A percentile compares a stretch with the other conserved stretches of the same genome.
Conservation (phyloP, 805 yeast genomes). For the Ogataea parapolymorpha region DNA sequence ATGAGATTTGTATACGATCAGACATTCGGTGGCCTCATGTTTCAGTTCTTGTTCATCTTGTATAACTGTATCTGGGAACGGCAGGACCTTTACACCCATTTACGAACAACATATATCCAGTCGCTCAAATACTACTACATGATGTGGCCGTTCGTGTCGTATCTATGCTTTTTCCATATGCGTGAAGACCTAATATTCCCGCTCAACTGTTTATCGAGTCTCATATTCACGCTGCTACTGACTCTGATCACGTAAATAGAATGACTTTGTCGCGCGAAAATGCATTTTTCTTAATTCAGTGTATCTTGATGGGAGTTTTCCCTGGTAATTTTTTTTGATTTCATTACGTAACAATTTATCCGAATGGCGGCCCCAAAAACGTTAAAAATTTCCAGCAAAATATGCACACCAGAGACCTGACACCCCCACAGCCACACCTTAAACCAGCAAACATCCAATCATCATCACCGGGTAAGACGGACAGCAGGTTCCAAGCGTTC, state of each 20-base stretch:
- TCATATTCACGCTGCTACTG: constrained; percentile 54
- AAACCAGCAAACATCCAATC: constrained; percentile 5
- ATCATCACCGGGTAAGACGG: constrained; percentile 11
- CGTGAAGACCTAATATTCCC: constrained; percentile 54
- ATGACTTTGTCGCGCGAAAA: no score
- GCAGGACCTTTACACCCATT: constrained; percentile 31
- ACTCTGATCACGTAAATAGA: constrained; percentile 31
- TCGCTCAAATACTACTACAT: constrained; percentile 51
- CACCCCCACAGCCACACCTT: constrained; percentile 9
- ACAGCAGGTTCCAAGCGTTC: background rate
- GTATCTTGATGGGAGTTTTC: no score
- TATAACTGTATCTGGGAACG: constrained; percentile 57
- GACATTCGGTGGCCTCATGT: constrained; percentile 49
- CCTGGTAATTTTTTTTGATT: no score
- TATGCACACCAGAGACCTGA: no score
- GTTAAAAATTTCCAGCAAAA: background rate
- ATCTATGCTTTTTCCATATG: constrained; percentile 45
- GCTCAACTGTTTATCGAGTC: constrained; percentile 52
- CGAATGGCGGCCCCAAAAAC: background rate
- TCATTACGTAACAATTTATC: no score
- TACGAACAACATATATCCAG: constrained; percentile 40
- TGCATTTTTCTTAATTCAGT: no score
- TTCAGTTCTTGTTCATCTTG: constrained; percentile 49
- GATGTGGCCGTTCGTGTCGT: constrained; percentile 59
- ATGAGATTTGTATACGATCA: constrained; percentile 51